Conservation (phyloP, 306 rosid genomes). For the Casuarina glauca region DNA sequence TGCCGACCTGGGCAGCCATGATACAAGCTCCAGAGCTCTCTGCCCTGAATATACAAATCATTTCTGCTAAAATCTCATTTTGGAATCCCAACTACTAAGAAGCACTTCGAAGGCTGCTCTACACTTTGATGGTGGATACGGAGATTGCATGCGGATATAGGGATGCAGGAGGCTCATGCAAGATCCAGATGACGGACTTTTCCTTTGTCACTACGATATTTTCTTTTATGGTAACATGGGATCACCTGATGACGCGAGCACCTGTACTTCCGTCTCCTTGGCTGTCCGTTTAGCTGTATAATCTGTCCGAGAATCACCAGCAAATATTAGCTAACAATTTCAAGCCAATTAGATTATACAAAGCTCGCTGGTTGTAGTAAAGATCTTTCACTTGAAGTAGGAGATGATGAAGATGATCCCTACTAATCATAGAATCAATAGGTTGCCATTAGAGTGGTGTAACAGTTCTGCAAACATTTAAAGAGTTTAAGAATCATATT, state of each 20-base stretch:
- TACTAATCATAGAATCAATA: slow-evolving; percentile 20
- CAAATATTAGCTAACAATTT: slow-evolving; percentile 33
- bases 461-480: slow-evolving; percentile 24
- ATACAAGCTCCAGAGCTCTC: slow-evolving; percentile 53
- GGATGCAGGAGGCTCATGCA: slow-evolving; percentile 20
- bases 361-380: neutral
- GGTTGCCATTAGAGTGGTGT: slow-evolving; percentile 19
- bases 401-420: neutral
- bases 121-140: slow-evolving; percentile 50
- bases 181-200: slow-evolving; percentile 32
- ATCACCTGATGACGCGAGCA: slow-evolving; percentile 79
- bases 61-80: slow-evolving; percentile 23
- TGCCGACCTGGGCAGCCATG: slow-evolving; percentile 99
- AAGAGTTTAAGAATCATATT: slow-evolving; percentile 18
- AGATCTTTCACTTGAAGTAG: neutral
- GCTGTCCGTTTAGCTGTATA: slow-evolving; percentile 60
- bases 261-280: slow-evolving; percentile 66
- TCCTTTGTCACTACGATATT: slow-evolving; percentile 27
- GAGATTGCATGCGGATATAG: slow-evolving; percentile 36
- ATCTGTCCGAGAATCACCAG: slow-evolving; percentile 78
- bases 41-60: slow-evolving; percentile 47
- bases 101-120: slow-evolving; percentile 66
- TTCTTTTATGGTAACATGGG: slow-evolving; percentile 75
- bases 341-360: slow-evolving; percentile 10
- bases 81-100: slow-evolving; percentile 41